A percentile compares a stretch with the other conserved stretches of the same genome.
Conservation (phyloP, 164 flowering plant species). For the Kalanchoe fedtschenkoi region DNA sequence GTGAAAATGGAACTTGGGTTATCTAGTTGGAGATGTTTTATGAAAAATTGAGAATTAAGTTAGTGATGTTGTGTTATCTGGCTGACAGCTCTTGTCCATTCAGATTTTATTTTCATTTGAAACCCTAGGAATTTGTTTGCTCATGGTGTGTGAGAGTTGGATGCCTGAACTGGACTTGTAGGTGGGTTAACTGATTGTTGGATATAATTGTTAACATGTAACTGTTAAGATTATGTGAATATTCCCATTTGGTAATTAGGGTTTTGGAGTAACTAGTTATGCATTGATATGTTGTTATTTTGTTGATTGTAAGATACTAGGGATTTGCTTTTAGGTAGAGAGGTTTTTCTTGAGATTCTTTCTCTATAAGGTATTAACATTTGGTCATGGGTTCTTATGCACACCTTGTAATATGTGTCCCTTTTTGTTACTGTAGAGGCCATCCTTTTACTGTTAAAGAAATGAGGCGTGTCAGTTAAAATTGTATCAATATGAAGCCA, state of each 20-base stretch:
- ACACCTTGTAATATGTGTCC: neutral
- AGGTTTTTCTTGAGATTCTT: neutral
- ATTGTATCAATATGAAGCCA: neutral
- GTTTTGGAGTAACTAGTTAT: neutral
- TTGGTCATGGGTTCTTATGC: neutral
- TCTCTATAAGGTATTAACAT: neutral
- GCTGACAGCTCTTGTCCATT: constrained; percentile 4
- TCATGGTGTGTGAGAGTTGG: neutral
- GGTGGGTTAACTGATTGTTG: neutral
- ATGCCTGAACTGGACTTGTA: neutral
- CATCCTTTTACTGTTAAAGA: neutral
- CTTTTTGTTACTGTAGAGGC: neutral
- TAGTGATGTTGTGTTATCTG: neutral
- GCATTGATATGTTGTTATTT: neutral
- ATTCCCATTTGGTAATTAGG: neutral
- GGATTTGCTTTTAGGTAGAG: neutral
- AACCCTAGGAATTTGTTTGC: neutral
- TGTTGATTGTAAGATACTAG: neutral
- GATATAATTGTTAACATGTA: no score
- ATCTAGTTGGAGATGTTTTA: neutral
- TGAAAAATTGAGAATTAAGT: neutral
- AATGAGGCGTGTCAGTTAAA: neutral
- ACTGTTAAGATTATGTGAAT: neutral
- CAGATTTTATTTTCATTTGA: neutral
- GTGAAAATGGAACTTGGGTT: neutral